Evolutionary conservation across 192 early-diverging fungal species (phyloP).

Genomic region (Cladochytrium replicatum): DNA sequence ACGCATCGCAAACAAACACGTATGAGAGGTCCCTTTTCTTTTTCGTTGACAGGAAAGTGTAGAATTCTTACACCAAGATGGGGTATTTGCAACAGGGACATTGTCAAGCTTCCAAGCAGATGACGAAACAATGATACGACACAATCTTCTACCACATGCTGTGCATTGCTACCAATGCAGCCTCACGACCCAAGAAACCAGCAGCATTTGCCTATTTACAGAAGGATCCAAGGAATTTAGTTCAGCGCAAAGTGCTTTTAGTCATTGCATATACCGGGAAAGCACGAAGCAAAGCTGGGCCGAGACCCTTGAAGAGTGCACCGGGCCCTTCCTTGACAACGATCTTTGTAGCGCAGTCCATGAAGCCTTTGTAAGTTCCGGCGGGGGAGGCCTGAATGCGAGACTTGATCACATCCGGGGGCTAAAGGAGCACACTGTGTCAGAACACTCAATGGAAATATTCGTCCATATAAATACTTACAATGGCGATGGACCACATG

Average conservation of each 20-base stretch:
- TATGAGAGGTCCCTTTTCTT: too few species aligned
- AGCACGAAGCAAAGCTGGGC: slow-evolving; percentile 70
- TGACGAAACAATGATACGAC: too few species aligned
- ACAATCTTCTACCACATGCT: slow-evolving; percentile 4
- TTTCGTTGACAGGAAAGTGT: too few species aligned
- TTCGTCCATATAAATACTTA: not conserved
- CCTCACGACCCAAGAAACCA: slow-evolving; percentile 8
- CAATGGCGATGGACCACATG: slow-evolving; percentile 75
- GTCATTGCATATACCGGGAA: slow-evolving; percentile 29
- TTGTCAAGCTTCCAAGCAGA: too few species aligned
- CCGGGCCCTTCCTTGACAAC: slow-evolving; percentile 53
- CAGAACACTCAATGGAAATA: not conserved
- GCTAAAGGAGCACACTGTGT: slow-evolving; percentile 14
- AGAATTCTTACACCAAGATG: too few species aligned
- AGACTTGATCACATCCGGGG: slow-evolving; percentile 66
- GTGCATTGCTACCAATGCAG: slow-evolving; percentile 8
- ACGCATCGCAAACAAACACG: too few species aligned
- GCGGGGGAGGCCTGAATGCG: slow-evolving; percentile 58
- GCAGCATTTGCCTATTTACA: not conserved
- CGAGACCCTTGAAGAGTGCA: slow-evolving; percentile 65
- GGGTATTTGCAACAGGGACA: too few species aligned
- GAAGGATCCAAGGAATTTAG: not conserved
- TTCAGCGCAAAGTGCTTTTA: not conserved
- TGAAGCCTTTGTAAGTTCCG: slow-evolving; percentile 54
- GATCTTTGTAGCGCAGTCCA: slow-evolving; percentile 48